A percentile compares a stretch with the other conserved stretches of the same genome.
Conservation (phyloP, 768 basidiomycete genomes). For the Exidia glandulosa region DNA sequence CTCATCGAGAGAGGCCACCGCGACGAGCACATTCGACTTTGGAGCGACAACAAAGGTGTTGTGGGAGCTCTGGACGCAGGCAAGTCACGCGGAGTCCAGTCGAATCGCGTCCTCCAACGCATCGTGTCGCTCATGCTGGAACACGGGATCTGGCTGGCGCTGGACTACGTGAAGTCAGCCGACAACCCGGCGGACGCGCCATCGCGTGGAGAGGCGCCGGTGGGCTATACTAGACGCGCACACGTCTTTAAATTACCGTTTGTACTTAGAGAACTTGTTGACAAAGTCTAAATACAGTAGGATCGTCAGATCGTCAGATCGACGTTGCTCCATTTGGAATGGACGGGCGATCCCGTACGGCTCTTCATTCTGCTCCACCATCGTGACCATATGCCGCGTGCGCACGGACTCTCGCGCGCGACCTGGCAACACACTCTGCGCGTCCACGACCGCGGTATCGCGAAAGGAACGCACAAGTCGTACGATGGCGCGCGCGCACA, state of each 20-base stretch:
- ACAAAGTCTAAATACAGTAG: not conserved
- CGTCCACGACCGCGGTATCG: not conserved
- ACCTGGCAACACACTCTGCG: not conserved
- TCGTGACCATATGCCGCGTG: too few relatives aligned
- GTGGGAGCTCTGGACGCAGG: slow-evolving; percentile 22
- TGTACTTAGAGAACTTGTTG: not conserved
- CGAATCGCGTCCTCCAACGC: slow-evolving; percentile 14
- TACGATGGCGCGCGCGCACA: not conserved
- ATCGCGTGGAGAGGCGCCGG: slow-evolving; percentile 12
- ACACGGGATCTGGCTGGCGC: slow-evolving; percentile 14
- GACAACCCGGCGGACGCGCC: slow-evolving; percentile 26
- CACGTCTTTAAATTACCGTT: not conserved
- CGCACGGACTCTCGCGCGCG: not conserved
- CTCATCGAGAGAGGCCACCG: slow-evolving; percentile 15
- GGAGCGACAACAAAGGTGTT: slow-evolving; percentile 32
- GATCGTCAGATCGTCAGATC: too few relatives aligned
- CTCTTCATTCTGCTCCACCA: not conserved
- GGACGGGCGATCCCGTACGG: not conserved
- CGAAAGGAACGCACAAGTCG: not conserved
- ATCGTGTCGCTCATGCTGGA: slow-evolving; percentile 16
- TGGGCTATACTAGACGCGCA: not conserved
- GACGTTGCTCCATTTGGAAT: not conserved
- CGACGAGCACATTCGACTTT: slow-evolving; percentile 18
- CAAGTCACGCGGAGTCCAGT: slow-evolving; percentile 10
- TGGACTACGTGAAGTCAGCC: slow-evolving; percentile 21